Percentiles rank a stretch among this genome's conserved stretches.
Evolutionary conservation across 129 eudicot species (phyloP).

Genomic region (Helianthus tuberosus): DNA sequence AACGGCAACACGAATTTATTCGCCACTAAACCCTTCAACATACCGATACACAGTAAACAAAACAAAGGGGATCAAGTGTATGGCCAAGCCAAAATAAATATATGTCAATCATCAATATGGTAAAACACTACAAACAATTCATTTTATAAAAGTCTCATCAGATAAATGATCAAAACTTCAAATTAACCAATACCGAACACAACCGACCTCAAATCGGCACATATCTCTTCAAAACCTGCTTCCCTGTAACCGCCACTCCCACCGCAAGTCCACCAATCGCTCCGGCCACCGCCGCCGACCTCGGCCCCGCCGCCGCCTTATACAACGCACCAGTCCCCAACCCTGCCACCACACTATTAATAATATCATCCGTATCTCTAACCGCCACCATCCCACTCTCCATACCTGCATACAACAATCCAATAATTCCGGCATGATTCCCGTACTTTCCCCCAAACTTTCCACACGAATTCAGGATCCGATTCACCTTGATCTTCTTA

Average conservation of each 20-base stretch:
- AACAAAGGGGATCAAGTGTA: conserved; percentile 25
- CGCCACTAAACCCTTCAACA: conserved; percentile 9
- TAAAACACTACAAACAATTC: conserved; percentile 33
- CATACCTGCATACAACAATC: conserved; percentile 80
- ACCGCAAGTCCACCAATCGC: conserved; percentile 84
- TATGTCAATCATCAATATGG: conserved; percentile 26
- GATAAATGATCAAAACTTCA: conserved; percentile 39
- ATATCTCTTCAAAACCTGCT: conserved; percentile 80
- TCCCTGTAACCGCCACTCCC: conserved; percentile 72
- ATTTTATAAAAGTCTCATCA: conserved; percentile 30
- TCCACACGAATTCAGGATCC: conserved; percentile 76
- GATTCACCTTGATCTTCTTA: conserved; percentile 64
- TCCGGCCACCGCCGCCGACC: conserved; percentile 97
- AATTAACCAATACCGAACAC: neutral
- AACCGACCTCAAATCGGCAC: conserved; percentile 58
- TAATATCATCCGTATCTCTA: conserved; percentile 81
- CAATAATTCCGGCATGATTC: conserved; percentile 76
- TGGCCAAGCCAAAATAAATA: conserved; percentile 26
- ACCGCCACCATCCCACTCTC: conserved; percentile 87
- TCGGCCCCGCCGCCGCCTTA: conserved; percentile 82
- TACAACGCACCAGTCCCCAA: conserved; percentile 81
- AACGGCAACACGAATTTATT: neutral
- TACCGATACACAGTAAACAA: conserved; percentile 17
- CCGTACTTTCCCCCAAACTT: conserved; percentile 67
- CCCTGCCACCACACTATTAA: conserved; percentile 90